Base-by-base conservation (phyloP, 1,284 basidiomycete genomes). In the Inonotus hispidus region DNA sequence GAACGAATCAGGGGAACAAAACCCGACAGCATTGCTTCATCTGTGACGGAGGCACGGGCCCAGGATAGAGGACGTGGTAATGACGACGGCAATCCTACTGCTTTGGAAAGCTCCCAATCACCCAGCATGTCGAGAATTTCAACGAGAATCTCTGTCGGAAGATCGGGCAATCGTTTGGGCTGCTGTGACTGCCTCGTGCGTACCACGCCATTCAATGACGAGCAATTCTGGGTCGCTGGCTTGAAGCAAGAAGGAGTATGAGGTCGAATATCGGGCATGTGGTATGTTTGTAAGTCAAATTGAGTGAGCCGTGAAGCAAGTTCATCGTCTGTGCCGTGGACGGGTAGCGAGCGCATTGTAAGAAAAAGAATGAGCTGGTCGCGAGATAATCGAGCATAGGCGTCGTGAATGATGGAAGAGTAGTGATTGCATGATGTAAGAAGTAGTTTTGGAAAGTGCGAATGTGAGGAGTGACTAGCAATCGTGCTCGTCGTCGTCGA, bases 61-160 rank as follows among this genome's bases (percentile, higher is more conserved):
- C 91, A 93, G 21, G 85, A 83, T 3, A 77, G 72, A 7, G 90
- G 90, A 23, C 78, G 78, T 2, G 81, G 73, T 1, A 92, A 70
- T 25, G 83, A 83, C 2, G 88, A 88, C 16, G 85, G 87, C 1
- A 92, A 73, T 27, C 85, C 84, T 32, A 93, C 82, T 10, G 91
- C 86, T 63, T 83, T 85, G 21, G 85, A 79, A 16, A 93, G 82
- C 67, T 92, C 88, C 88, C 90, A 93, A 69, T 91, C 87, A 13
- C 84, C 87, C 10, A 91, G 72, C 66, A 84, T 81, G 64, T 91
- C 87, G 71, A 92, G 74, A 64, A 92, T 90, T 57, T 87, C 82
- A 7, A 86, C 84, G 37, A 92, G 74, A 46, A 92, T 79, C 70
- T 93, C 90, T 53, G 86, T 77, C 0, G 90, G 90, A 13, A 92